Evolutionary conservation across 352 stramenopile genomes (phyloP).

Genomic region (Pythium pectinolyticum): DNA sequence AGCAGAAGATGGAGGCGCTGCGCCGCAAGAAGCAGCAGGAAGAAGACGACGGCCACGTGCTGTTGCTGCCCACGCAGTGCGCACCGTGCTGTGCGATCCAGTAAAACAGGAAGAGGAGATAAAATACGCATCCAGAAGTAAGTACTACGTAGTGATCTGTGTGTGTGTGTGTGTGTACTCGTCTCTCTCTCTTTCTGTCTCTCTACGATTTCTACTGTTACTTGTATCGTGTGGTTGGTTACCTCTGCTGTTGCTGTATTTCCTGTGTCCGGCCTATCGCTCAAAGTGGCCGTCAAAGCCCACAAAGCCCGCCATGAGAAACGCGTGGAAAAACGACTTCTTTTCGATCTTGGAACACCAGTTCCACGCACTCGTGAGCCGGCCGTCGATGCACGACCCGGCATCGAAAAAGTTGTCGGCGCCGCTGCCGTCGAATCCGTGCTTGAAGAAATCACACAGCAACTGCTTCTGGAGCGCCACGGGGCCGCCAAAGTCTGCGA

Average conservation of each 20-base stretch:
- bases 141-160: too few species aligned
- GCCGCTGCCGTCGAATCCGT: slow-evolving; percentile 94
- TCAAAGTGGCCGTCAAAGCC: slow-evolving; percentile 96
- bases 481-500: slow-evolving; percentile 86
- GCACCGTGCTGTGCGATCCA: slow-evolving; percentile 59
- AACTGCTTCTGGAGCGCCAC: slow-evolving; percentile 84
- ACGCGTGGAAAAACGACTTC: slow-evolving; percentile 94
- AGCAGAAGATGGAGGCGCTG: slow-evolving; percentile 28
- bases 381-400: slow-evolving; percentile 94
- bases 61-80: slow-evolving; percentile 41
- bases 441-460: slow-evolving; percentile 95
- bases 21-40: slow-evolving; percentile 25
- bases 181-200: too few species aligned
- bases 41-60: slow-evolving; percentile 25
- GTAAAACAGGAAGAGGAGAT: too few species aligned
- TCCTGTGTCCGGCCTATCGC: too few species aligned
- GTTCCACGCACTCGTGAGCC: slow-evolving; percentile 96
- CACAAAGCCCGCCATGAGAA: slow-evolving; percentile 95
- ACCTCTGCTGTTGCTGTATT: too few species aligned
- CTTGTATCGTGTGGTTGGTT: too few species aligned
- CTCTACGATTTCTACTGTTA: too few species aligned
- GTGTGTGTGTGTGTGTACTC: too few species aligned
- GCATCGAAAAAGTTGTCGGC: slow-evolving; percentile 95
- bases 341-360: slow-evolving; percentile 94
- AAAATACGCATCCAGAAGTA: too few species aligned